A percentile compares a stretch with the other conserved stretches of the same genome.
Evolutionary conservation across 1,284 basidiomycete genomes (phyloP).

Genomic region (Mrakiaceae sp.): DNA sequence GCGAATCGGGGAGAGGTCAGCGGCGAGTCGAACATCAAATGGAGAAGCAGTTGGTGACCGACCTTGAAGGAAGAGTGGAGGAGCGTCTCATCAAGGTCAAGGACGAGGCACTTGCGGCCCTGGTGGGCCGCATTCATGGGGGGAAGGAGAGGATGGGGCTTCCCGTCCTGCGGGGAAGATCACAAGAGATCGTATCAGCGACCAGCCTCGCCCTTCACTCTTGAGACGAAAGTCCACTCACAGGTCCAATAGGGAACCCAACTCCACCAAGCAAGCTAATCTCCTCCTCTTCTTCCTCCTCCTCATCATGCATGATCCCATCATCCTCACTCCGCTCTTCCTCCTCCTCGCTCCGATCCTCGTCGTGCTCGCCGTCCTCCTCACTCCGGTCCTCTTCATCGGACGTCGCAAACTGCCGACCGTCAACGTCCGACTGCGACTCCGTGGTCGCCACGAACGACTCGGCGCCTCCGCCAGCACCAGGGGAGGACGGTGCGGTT

Average conservation of each 20-base stretch:
- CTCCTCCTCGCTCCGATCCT: constrained; percentile 30
- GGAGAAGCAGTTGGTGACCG: constrained; percentile 19
- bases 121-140: constrained; percentile 58
- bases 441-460: constrained; percentile 10
- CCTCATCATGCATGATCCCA: constrained; percentile 21
- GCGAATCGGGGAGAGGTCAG: neutral
- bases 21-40: neutral
- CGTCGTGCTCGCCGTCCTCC: constrained; percentile 40
- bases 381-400: constrained; percentile 38
- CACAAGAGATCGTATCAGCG: constrained; percentile 10
- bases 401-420: constrained; percentile 29
- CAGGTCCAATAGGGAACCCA: constrained; percentile 66
- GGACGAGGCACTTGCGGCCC: constrained; percentile 82
- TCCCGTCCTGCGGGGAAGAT: constrained; percentile 51
- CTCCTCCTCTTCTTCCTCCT: constrained; percentile 55
- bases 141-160: constrained; percentile 70
- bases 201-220: neutral
- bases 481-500: no score
- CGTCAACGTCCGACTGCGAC: constrained; percentile 29
- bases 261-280: constrained; percentile 62
- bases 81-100: constrained; percentile 91
- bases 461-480: constrained; percentile 20
- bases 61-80: constrained; percentile 91
- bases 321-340: constrained; percentile 12
- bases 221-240: constrained; percentile 33